These are phyloP conservation scores for Phytopythium cucurbitacearum DNA, from an alignment of 352 stramenopile species.

Conservation along the genomic window DNA sequence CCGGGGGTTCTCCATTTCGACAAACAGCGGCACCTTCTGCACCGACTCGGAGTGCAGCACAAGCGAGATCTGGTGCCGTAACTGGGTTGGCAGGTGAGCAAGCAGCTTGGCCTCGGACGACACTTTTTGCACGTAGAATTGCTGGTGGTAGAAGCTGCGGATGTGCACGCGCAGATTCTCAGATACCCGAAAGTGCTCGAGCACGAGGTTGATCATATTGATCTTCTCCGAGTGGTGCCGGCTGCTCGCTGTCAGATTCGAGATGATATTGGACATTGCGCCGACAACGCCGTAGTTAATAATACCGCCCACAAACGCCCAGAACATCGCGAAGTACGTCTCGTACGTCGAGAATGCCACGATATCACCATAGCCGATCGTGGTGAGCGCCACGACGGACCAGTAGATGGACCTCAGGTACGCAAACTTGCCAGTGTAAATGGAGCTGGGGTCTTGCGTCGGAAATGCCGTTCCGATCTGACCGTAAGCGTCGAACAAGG, in stretches of 20 bases:
- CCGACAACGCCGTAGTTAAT: constrained; percentile 81
- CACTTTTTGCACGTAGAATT: constrained; percentile 70
- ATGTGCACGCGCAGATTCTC: constrained; percentile 54
- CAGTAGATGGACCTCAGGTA: constrained; percentile 75
- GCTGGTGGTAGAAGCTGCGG: constrained; percentile 73
- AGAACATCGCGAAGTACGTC: constrained; percentile 59
- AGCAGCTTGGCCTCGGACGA: constrained; percentile 62
- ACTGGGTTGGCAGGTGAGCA: constrained; percentile 40
- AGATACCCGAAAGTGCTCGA: constrained; percentile 59
- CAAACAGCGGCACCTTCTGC: constrained; percentile 54
- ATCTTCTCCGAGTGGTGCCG: constrained; percentile 65
- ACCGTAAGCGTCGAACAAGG: constrained; percentile 58
- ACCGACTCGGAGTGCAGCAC: constrained; percentile 69
- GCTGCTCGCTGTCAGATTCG: constrained; percentile 53
- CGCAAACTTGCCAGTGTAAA: constrained; percentile 54
- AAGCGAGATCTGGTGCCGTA: constrained; percentile 66
- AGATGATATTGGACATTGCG: constrained; percentile 77
- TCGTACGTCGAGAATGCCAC: constrained; percentile 70
- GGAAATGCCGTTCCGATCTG: constrained; percentile 50
- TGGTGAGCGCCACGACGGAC: constrained; percentile 68
- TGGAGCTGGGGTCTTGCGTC: constrained; percentile 19
- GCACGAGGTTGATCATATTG: constrained; percentile 58
- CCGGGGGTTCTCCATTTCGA: constrained; percentile 31
- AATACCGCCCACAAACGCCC: constrained; percentile 60
- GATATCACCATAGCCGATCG: constrained; percentile 75